These are phyloP conservation scores for Azolla pinnata DNA, from an alignment of 75 land plant species.

Conservation along the genomic window DNA sequence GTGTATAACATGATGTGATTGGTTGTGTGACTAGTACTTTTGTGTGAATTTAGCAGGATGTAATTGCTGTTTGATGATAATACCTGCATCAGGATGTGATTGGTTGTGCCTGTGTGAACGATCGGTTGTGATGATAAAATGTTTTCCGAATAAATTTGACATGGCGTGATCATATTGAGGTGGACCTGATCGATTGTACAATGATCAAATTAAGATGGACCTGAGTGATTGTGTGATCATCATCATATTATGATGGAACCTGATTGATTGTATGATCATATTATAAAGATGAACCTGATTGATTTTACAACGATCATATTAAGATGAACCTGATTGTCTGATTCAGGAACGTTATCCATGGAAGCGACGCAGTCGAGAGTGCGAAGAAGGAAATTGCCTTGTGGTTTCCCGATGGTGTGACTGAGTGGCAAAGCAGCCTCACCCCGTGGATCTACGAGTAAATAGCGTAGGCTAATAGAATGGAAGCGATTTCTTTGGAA, in stretches of 20 bases:
- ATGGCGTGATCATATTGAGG: neutral
- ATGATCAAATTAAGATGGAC: neutral
- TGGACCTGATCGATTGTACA: neutral
- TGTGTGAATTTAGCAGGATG: neutral
- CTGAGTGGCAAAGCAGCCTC: constrained; percentile 59
- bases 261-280: neutral
- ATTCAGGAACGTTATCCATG: constrained; percentile 91
- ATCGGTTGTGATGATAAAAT: neutral
- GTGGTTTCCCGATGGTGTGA: constrained; percentile 81
- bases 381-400: constrained; percentile 80
- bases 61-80: neutral
- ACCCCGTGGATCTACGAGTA: constrained; percentile 80
- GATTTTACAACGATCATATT: neutral
- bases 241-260: neutral
- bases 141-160: neutral
- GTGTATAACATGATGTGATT: neutral
- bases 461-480: no score
- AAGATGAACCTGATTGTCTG: neutral
- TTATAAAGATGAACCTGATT: neutral
- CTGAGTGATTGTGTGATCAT: neutral
- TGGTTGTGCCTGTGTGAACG: neutral
- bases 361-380: constrained; percentile 79
- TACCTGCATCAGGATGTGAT: neutral
- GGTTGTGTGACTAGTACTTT: neutral
- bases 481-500: no score